Base-by-base conservation (phyloP, 2,329 filamentous ascomycete species). In the Raffaelea albimanens region DNA sequence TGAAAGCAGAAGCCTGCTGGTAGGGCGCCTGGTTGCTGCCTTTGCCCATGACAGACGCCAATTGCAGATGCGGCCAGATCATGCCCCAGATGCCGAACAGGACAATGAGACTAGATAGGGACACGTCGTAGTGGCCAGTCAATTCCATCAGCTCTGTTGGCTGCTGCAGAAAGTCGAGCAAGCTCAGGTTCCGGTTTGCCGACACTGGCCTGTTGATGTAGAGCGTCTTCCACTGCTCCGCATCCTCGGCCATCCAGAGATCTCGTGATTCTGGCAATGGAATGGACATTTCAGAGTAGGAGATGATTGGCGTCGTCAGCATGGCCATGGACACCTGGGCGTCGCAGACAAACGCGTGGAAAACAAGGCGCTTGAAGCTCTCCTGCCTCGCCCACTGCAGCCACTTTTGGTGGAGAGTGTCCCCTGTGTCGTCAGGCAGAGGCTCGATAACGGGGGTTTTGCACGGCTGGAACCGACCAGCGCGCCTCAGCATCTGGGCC, bases 241-340 rank as follows among this genome's bases (percentile, higher is more conserved):
- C 80, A 0, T 73, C 73, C 25, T 72, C 71, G 2, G 84, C 83
- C 43, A 77, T 71, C 84, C 84, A 89, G 2, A 88, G 60, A 13
- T 75, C 69, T 46, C 73, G 70, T 0, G 76, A 67, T 50, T 75
- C 76, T 0, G 84, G 83, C 0, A 88, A 61, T 1, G 82, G 81
- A 3, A 87, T 64, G 4, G 76, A 76, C 43, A 87, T 64, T 56
- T 87, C 84, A 0, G 80, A 72, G 56, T 85, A 87, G 0, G 82
- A 83, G 53, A 87, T 77, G 19, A 79, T 66, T 0, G 82, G 80
- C 50, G 76, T 81, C 20, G 75, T 78, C 46, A 84, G 67, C 4
- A 83, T 70, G 1, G 79, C 77, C 66, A 87, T 82, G 2, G 83
- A 85, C 4, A 76, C 71, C 51, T 85, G 80, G 0, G 80, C 71